A percentile compares a stretch with the other conserved stretches of the same genome.
Conservation (phyloP, 345 rosid species). For the Clausena lansium region DNA sequence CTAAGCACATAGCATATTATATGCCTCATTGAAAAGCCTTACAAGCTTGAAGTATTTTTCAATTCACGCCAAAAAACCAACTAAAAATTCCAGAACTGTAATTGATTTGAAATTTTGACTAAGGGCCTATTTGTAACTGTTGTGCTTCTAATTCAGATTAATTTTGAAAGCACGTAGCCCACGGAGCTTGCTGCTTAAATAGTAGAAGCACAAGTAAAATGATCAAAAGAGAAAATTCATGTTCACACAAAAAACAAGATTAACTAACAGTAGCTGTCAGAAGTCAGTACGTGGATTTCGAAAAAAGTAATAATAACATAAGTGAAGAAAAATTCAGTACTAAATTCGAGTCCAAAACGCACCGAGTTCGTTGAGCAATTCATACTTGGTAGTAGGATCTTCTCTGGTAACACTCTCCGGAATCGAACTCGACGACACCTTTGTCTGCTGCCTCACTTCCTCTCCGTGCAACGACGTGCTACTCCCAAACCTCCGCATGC, state of each 20-base stretch:
- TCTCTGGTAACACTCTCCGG: slow-evolving; percentile 82
- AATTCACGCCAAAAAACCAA: background rate
- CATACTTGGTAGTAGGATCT: slow-evolving; percentile 94
- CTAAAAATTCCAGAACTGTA: background rate
- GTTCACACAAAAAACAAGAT: background rate
- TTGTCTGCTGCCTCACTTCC: slow-evolving; percentile 46
- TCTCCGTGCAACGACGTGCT: slow-evolving; percentile 40
- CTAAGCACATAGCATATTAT: background rate
- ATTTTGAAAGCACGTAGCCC: background rate
- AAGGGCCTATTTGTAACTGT: too few relatives aligned
- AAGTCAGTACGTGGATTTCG: background rate
- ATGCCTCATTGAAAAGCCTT: background rate
- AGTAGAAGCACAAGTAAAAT: background rate
- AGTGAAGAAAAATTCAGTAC: background rate
- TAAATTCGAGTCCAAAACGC: slow-evolving; percentile 17
- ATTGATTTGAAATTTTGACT: background rate
- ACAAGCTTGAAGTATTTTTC: background rate
- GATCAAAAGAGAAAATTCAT: background rate
- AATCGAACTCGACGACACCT: slow-evolving; percentile 77
- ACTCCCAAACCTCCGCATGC: slow-evolving; percentile 17
- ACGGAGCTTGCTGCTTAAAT: background rate
- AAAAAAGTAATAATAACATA: too few relatives aligned
- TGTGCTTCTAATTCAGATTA: too few relatives aligned
- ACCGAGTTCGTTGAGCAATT: slow-evolving; percentile 94
- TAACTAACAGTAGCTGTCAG: background rate